A percentile compares a stretch with the other conserved stretches of the same genome.
Evolutionary conservation across 345 rosid species (phyloP).

Genomic region (Lumnitzera littorea): DNA sequence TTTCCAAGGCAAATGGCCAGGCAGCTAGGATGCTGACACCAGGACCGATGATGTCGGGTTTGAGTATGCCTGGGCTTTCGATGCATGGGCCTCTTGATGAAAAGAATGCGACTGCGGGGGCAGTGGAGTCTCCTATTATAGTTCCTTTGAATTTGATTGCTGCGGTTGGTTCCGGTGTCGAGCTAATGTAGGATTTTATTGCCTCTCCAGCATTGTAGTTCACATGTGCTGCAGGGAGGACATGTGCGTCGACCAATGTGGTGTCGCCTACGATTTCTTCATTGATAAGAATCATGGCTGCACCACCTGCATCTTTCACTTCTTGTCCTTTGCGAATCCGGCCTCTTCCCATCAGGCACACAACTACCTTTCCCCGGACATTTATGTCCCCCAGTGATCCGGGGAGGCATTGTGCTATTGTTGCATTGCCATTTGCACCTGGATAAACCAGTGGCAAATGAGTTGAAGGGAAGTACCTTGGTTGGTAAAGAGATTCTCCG

Average conservation of each 20-base stretch:
- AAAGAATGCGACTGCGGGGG: constrained; percentile 35
- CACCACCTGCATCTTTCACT: constrained; percentile 31
- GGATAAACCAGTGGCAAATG: constrained; percentile 38
- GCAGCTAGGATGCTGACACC: constrained; percentile 32
- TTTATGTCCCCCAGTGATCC: constrained; percentile 16
- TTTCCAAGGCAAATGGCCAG: constrained; percentile 23
- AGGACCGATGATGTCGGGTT: constrained; percentile 41
- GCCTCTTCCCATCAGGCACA: constrained; percentile 24
- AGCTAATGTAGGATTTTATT: constrained; percentile 26
- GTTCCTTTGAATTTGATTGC: constrained; percentile 19
- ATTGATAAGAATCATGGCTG: constrained; percentile 25
- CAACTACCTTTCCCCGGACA: constrained; percentile 29
- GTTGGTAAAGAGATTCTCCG: constrained; percentile 38
- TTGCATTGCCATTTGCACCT: constrained; percentile 15
- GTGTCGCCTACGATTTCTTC: constrained; percentile 18
- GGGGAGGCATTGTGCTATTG: constrained; percentile 13
- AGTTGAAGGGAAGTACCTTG: constrained; percentile 13
- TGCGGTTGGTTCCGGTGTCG: constrained; percentile 18
- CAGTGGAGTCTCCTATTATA: constrained; percentile 14
- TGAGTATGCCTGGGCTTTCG: constrained; percentile 36
- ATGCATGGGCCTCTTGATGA: constrained; percentile 43
- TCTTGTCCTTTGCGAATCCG: constrained; percentile 20
- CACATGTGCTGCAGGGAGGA: constrained; percentile 18
- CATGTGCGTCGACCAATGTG: constrained; percentile 17
- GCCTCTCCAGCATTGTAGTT: constrained; percentile 17